A percentile compares a stretch with the other conserved stretches of the same genome.
phyloP scores from a whole-genome alignment of 495 filamentous ascomycete species.

The Sordaria brevicollis region DNA sequence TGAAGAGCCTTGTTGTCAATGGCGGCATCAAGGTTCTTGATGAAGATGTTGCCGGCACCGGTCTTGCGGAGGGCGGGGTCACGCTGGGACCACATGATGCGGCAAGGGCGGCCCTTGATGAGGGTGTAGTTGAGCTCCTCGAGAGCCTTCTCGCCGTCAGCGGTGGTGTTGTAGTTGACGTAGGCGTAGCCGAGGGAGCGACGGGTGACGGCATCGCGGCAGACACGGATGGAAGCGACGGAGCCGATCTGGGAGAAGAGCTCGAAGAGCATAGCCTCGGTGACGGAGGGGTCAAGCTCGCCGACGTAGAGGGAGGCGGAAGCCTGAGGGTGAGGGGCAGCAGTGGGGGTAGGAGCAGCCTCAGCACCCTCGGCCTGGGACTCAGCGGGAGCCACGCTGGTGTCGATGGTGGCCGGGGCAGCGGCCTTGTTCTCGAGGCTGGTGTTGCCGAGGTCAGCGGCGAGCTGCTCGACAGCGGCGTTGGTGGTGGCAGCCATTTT shows the following conservation, averaged over 20 bases:
- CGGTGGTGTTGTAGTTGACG: constrained; percentile 98
- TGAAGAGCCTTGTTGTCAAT: constrained; percentile 99
- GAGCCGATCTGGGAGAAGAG: constrained; percentile 99
- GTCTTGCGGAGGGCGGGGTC: constrained; percentile 99
- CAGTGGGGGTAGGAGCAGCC: constrained; percentile 58
- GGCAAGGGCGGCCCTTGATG: constrained; percentile 97
- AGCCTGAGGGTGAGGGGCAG: constrained; percentile 63
- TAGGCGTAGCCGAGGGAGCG: constrained; percentile 99
- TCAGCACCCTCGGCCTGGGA: constrained; percentile 42
- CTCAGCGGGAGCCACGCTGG: constrained; percentile 44
- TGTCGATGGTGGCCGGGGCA: constrained; percentile 51
- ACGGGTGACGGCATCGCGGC: constrained; percentile 96
- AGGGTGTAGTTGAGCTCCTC: constrained; percentile 99
- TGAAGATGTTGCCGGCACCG: constrained; percentile 98
- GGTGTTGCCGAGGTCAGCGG: constrained; percentile 49
- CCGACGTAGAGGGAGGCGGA: constrained; percentile 98
- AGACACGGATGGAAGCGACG: constrained; percentile 98
- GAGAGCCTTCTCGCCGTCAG: constrained; percentile 93
- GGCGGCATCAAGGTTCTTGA: constrained; percentile 97
- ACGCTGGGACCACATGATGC: constrained; percentile 99
- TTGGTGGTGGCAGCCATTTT: constrained; percentile 53
- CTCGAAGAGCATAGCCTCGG: constrained; percentile 99
- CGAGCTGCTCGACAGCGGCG: constrained; percentile 62
- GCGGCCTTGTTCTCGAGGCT: constrained; percentile 52
- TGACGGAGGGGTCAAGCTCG: constrained; percentile 94